A percentile compares a stretch with the other conserved stretches of the same genome.
phyloP scores from a whole-genome alignment of 2,329 filamentous ascomycete species.

The Curvularia sp. region DNA sequence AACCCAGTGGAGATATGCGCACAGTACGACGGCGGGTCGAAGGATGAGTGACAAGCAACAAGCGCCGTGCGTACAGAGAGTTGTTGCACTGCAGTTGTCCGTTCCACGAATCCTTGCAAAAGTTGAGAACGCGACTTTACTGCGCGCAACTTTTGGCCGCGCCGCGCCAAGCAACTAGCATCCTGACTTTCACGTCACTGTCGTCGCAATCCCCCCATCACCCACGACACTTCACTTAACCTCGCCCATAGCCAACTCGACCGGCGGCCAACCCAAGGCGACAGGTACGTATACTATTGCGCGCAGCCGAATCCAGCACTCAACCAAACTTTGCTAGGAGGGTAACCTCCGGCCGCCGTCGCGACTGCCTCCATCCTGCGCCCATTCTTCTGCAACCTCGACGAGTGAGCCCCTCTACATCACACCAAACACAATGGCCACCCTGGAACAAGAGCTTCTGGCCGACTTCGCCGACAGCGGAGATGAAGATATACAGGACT shows the following conservation, averaged over 20 bases:
- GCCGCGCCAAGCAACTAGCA: slow-evolving; percentile 29
- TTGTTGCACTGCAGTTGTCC: slow-evolving; percentile 6
- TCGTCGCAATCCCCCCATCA: slow-evolving; percentile 14
- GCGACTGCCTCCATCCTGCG: slow-evolving; percentile 13
- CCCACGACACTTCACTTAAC: slow-evolving; percentile 14
- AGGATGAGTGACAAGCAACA: slow-evolving; percentile 2
- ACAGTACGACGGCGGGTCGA: background rate
- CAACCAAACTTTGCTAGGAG: slow-evolving; percentile 32
- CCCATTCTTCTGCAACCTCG: background rate
- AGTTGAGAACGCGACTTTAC: slow-evolving; percentile 13
- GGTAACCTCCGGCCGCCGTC: slow-evolving; percentile 34
- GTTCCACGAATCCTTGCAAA: background rate
- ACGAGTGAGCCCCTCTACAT: background rate
- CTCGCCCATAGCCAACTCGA: slow-evolving; percentile 7
- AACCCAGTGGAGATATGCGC: background rate
- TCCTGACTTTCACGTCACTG: slow-evolving; percentile 25
- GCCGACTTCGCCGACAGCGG: slow-evolving; percentile 89
- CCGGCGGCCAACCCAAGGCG: slow-evolving; percentile 23
- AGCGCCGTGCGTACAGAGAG: background rate
- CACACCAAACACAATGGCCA: slow-evolving; percentile 68
- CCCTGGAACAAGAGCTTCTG: slow-evolving; percentile 88
- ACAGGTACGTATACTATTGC: slow-evolving; percentile 34
- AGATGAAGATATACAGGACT: slow-evolving; percentile 57
- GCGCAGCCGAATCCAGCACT: slow-evolving; percentile 25
- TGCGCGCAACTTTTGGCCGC: slow-evolving; percentile 26